Evolutionary conservation across 2,329 filamentous ascomycete genomes (phyloP), one percentile per base, ranked within the genome.

Genomic region (Venturia carpophila): DNA sequence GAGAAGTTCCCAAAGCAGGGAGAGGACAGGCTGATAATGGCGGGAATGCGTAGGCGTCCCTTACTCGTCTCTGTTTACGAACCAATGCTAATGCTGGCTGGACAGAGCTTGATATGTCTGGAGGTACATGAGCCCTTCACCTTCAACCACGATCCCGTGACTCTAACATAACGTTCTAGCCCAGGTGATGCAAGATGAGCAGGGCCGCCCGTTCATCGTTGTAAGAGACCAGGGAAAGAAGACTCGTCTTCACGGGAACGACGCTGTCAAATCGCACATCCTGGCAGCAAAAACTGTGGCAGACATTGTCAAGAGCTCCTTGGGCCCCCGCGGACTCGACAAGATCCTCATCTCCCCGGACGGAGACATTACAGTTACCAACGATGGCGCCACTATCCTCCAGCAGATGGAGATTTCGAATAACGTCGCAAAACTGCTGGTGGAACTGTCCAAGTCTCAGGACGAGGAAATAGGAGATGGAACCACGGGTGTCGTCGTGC

Each of bases 331-430:
- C 71, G 94, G 94, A 69, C 87, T 99, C 74, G 94, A 99, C 83
- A 99, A 99, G 83, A 99, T 99, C 75, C 85, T 99, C 71, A 99
- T 99, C 73, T 99, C 94, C 63, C 90, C 94, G 68, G 94, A 99
- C 76, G 94, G 94, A 76, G 94, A 99, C 79, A 99, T 99, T 77
- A 99, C 94, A 68, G 92, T 99, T 68, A 99, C 94, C 71, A 99
- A 99, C 81, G 94, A 99, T 80, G 94, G 94, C 73, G 95, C 95
- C 65, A 99, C 94, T 58, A 99, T 99, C 73, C 83, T 99, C 70
- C 88, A 91, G 72, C 92, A 87, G 84, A 99, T 99, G 94, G 94
- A 99, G 81, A 93, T 99, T 71, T 90, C 91, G 71, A 97, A 99
- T 83, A 93, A 97, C 78, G 92, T 99, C 68, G 94, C 94, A 68